Percentiles rank a stretch among this genome's conserved stretches.
Conservation (phyloP, 805 yeast species). For the Kuraishia piskuri region DNA sequence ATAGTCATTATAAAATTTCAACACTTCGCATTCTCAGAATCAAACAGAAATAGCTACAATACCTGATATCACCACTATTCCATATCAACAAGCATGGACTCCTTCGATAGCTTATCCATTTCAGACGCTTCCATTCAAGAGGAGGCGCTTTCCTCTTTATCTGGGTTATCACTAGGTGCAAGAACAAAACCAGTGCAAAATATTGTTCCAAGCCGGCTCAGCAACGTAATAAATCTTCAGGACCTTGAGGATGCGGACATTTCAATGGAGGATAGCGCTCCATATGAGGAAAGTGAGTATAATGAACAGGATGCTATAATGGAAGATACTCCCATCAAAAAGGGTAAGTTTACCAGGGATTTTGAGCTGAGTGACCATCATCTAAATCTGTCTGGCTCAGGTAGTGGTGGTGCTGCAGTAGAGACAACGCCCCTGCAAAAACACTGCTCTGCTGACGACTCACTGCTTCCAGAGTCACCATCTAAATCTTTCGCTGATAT, state of each 20-base stretch:
- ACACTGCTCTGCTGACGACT: too few relatives aligned
- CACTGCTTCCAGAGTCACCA: too few relatives aligned
- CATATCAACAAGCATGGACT: neutral
- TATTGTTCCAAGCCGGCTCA: neutral
- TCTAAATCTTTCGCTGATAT: neutral
- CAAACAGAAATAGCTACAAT: too few relatives aligned
- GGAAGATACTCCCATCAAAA: slow-evolving; percentile 10
- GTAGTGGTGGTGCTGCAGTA: too few relatives aligned
- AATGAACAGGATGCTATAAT: slow-evolving; percentile 4
- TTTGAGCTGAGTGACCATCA: neutral
- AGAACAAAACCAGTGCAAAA: neutral
- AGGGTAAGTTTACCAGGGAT: neutral
- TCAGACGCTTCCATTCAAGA: neutral
- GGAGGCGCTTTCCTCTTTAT: neutral
- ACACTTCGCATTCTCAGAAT: too few relatives aligned
- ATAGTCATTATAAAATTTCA: too few relatives aligned
- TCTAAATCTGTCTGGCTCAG: neutral
- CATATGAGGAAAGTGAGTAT: neutral
- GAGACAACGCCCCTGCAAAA: too few relatives aligned
- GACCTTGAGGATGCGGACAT: slow-evolving; percentile 9
- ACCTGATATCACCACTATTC: too few relatives aligned
- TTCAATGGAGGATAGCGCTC: slow-evolving; percentile 7
- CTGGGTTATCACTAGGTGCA: neutral
- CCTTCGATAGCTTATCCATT: neutral
- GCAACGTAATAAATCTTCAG: neutral